Percentiles rank a stretch among this genome's conserved stretches.
These are phyloP conservation scores for Lachancea kluyveri DNA, from an alignment of 805 yeast species.

Conservation along the genomic window DNA sequence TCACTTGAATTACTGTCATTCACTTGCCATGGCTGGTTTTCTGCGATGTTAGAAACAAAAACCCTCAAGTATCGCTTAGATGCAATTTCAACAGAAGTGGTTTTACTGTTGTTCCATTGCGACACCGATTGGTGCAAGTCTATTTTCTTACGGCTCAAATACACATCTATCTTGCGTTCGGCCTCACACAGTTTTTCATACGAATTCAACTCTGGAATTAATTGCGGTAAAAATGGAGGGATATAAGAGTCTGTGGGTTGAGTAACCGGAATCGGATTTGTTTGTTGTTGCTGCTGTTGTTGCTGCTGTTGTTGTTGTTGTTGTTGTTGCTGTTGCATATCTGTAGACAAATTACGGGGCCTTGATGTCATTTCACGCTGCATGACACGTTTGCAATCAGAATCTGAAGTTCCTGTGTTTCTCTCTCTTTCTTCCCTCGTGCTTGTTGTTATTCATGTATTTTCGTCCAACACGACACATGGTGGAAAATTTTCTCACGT, in stretches of 20 bases:
- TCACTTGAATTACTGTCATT: constrained; percentile 15
- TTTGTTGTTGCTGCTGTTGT: constrained; percentile 16
- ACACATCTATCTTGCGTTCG: constrained; percentile 76
- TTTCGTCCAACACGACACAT: no score
- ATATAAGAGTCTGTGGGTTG: constrained; percentile 50
- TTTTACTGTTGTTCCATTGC: constrained; percentile 38
- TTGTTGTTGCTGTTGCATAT: no score
- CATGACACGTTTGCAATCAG: no score
- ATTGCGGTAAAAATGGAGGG: constrained; percentile 38
- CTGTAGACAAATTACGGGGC: no score
- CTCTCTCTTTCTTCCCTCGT: no score
- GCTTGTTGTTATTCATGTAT: no score
- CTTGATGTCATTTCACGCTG: no score
- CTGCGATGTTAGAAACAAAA: constrained; percentile 73
- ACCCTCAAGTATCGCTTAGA: constrained; percentile 64
- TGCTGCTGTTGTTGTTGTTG: constrained; percentile 17
- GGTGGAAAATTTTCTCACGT: no score
- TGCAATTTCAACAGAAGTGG: constrained; percentile 36
- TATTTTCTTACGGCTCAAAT: constrained; percentile 73
- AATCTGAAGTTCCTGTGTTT: no score
- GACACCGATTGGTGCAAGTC: constrained; percentile 72
- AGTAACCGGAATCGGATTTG: constrained; percentile 25
- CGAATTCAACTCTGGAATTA: constrained; percentile 64
- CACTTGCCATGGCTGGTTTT: constrained; percentile 85
- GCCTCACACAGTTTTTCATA: constrained; percentile 70